Evolutionary conservation across 306 rosid species (phyloP), one percentile per base, ranked within the genome.

Genomic region (Sicyos baderoa): DNA sequence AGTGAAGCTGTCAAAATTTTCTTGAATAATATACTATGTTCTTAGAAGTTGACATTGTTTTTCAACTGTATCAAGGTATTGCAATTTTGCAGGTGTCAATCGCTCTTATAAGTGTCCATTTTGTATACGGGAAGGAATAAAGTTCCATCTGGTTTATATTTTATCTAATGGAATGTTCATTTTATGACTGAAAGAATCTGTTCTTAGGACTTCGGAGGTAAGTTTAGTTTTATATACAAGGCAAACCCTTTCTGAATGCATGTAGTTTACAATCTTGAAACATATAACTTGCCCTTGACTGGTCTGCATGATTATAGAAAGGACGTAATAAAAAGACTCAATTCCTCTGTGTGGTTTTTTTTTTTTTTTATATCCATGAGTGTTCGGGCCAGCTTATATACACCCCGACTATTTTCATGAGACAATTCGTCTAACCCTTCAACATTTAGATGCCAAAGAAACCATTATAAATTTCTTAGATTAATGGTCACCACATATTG

Each of bases 201-300:
- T 54, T 14, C 56, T 66, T 42, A 6, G 42, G n/a, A 72, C 56
- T 66, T 42, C 3, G 42, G 19, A 72, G 71, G 44, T 48, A 67
- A 13, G 16, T 22, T 67, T 67, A 48, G 42, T 47, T 21, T 23
- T 48, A 48, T 66, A 48, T 66, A 47, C 18, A 66, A 21, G 49
- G 22, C 56, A 45, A 66, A 66, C 55, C 13, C 54, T 23, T 66
- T 22, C 56, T 66, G 42, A 44, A 66, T 47, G 55, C 16, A 21
- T 66, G 18, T 63, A 6, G 52, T 47, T 66, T 22, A 66, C 71
- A 66, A 66, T 66, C 44, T 65, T 45, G 70, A 64, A 61, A 64
- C 18, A 64, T 64, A 42, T 2, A 19, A 29, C 67, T 19, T 64
- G n/a, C 7, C 32, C 18, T 4, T 44, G 52, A 19, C 14, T 22